phyloP scores from a whole-genome alignment of 257 asterid species.

The Leonotis leonurus region DNA sequence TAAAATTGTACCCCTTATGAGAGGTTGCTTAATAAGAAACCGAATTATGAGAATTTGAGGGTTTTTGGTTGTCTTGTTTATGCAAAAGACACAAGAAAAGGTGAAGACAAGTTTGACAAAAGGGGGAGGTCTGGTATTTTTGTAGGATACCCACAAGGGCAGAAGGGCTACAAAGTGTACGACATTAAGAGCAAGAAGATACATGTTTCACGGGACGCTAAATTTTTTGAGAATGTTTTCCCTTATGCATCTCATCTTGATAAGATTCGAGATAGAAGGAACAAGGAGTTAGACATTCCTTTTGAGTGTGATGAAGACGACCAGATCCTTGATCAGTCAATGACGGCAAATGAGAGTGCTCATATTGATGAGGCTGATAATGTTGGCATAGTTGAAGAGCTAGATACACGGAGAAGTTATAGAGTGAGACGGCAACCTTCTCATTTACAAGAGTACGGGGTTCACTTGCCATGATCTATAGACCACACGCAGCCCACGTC shows the following conservation, averaged over 20 bases:
- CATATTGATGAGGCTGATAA: neutral
- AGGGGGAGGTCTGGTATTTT: neutral
- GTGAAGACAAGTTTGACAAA: neutral
- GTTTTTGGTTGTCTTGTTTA: no score
- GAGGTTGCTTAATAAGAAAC: neutral
- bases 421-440: neutral
- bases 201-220: neutral
- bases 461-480: neutral
- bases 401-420: no score
- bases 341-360: neutral
- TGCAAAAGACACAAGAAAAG: no score
- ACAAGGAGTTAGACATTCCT: no score
- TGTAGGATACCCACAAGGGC: neutral
- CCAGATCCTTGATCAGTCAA: no score
- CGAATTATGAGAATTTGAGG: neutral
- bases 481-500: neutral
- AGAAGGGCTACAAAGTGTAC: neutral
- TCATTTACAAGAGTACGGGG: neutral
- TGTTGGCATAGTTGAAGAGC: no score
- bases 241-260: neutral
- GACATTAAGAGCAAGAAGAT: neutral
- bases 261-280: neutral
- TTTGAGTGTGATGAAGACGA: neutral
- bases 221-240: neutral
- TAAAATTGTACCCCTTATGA: neutral